Evolutionary conservation across 441 rosid genomes (phyloP).

Genomic region (Adansonia rubrostipa): DNA sequence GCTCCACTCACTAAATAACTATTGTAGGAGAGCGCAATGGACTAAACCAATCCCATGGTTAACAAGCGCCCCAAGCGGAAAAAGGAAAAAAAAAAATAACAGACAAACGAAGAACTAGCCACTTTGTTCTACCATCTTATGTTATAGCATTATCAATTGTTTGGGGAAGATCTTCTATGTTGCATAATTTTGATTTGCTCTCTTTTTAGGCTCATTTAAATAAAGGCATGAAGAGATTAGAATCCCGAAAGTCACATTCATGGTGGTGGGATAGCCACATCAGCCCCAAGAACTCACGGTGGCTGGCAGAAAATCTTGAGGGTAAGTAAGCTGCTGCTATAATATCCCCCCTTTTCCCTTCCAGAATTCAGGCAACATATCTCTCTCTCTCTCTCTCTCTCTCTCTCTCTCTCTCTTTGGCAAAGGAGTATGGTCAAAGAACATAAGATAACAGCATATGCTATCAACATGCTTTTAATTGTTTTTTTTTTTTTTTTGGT

Average conservation of each 20-base stretch:
- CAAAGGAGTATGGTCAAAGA: neutral
- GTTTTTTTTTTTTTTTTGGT: neutral
- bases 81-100: neutral
- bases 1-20: neutral
- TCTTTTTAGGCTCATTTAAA: constrained; percentile 45
- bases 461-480: neutral
- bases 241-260: constrained; percentile 75
- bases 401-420: neutral
- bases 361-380: neutral
- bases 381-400: neutral
- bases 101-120: neutral
- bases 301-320: constrained; percentile 92
- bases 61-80: too few relatives aligned
- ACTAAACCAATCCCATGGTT: neutral
- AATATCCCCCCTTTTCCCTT: neutral
- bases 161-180: neutral
- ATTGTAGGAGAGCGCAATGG: neutral
- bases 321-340: constrained; percentile 47
- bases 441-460: neutral
- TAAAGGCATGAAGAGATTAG: constrained; percentile 57
- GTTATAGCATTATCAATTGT: constrained; percentile 6
- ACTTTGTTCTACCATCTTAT: neutral
- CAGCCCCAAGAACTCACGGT: constrained; percentile 78
- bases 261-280: constrained; percentile 99
- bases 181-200: neutral